Evolutionary conservation across 768 basidiomycete species (phyloP).

Genomic region (Rossbeevera mucosa): DNA sequence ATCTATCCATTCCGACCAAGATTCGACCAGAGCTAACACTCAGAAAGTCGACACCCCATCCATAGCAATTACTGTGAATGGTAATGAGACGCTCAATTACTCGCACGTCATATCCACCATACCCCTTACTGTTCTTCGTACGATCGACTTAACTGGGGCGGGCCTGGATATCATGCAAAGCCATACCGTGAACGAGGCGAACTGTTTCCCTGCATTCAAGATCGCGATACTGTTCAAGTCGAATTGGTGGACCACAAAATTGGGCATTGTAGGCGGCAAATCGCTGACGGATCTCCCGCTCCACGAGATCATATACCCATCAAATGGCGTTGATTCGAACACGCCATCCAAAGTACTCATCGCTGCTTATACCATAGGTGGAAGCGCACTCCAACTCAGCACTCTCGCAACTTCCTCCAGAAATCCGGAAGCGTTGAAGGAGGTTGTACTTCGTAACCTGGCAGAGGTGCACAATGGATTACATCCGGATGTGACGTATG

Average conservation of each 20-base stretch:
- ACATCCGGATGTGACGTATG: slow-evolving; percentile 4
- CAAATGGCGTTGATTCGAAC: slow-evolving; percentile 3
- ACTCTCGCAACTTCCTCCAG: neutral
- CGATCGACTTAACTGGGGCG: slow-evolving; percentile 3
- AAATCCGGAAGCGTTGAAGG: too few relatives aligned
- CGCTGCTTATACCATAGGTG: neutral
- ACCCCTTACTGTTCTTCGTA: slow-evolving; percentile 5
- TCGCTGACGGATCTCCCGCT: slow-evolving; percentile 10
- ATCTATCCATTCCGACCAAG: neutral
- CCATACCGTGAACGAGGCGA: slow-evolving; percentile 1
- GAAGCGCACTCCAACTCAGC: neutral
- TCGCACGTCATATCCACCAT: slow-evolving; percentile 10
- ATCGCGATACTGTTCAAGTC: slow-evolving; percentile 10
- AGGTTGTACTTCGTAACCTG: slow-evolving; percentile 4
- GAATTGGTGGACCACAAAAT: slow-evolving; percentile 12
- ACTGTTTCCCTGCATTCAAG: neutral
- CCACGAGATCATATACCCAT: slow-evolving; percentile 7
- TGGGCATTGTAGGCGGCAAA: neutral
- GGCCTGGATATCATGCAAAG: slow-evolving; percentile 6
- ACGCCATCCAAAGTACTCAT: slow-evolving; percentile 11
- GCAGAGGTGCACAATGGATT: neutral
- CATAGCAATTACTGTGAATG: slow-evolving; percentile 8
- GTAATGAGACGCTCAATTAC: slow-evolving; percentile 4
- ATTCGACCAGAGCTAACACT: neutral
- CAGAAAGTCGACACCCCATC: neutral